phyloP scores from a whole-genome alignment of 345 rosid genomes.

The Syzygium aqueum region DNA sequence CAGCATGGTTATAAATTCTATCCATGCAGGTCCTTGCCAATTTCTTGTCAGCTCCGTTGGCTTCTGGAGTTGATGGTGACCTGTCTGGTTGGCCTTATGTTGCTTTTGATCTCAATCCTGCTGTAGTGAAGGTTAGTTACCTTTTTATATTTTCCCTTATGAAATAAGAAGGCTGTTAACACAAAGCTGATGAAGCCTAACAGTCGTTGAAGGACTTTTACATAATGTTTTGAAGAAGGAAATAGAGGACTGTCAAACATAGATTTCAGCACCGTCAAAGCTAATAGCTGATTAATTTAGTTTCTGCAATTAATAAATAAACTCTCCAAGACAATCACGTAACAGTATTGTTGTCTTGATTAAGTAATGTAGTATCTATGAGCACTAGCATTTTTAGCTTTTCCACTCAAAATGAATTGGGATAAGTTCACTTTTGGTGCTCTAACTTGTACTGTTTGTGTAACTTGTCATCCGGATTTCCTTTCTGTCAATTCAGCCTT shows the following conservation, averaged over 20 bases:
- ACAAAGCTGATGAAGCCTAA: not conserved
- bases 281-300: not conserved
- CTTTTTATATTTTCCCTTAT: not conserved
- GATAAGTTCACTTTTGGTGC: not conserved
- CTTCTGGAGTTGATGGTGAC: slow-evolving; percentile 52
- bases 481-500: not conserved
- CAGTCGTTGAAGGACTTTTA: not conserved
- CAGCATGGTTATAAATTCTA: slow-evolving; percentile 1
- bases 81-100: slow-evolving; percentile 67
- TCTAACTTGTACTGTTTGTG: not conserved
- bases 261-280: not conserved
- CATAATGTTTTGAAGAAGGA: too few species aligned
- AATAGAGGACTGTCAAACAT: not conserved
- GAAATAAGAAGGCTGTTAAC: not conserved
- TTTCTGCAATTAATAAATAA: not conserved
- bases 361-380: too few species aligned
- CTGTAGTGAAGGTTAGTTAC: slow-evolving; percentile 72
- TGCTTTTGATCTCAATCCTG: slow-evolving; percentile 87
- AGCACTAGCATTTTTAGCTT: too few species aligned
- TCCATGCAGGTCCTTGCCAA: slow-evolving; percentile 74
- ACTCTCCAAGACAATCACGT: not conserved
- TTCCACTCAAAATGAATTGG: too few species aligned
- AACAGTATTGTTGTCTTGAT: too few species aligned
- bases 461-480: not conserved
- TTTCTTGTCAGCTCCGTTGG: slow-evolving; percentile 79